Evolutionary conservation across 2,329 filamentous ascomycete genomes (phyloP).

Genomic region (Paracamarosporium sp.): DNA sequence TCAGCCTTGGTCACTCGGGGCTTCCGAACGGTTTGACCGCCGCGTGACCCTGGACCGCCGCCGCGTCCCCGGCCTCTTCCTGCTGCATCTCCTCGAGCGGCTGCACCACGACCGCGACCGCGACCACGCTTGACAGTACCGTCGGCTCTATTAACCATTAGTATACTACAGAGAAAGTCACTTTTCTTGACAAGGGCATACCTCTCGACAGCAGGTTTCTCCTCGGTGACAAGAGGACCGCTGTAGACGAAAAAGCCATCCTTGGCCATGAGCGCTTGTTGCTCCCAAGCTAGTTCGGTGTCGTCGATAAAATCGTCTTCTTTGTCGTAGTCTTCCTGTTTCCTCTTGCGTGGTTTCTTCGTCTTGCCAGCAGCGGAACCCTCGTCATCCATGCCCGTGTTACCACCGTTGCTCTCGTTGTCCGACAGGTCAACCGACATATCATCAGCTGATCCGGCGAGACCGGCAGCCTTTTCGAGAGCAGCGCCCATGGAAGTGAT

Average conservation of each 20-base stretch:
- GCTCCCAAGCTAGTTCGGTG: constrained; percentile 93
- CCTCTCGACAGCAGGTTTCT: constrained; percentile 74
- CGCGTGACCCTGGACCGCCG: constrained; percentile 73
- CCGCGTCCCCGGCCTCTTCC: constrained; percentile 54
- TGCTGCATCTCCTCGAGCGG: constrained; percentile 49
- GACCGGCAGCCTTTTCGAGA: constrained; percentile 75
- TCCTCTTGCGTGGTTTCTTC: constrained; percentile 83
- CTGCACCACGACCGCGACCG: constrained; percentile 61
- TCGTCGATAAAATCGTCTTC: constrained; percentile 81
- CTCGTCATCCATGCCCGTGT: constrained; percentile 67
- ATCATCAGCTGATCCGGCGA: constrained; percentile 73
- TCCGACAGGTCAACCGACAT: constrained; percentile 80
- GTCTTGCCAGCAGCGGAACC: constrained; percentile 53
- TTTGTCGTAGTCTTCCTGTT: constrained; percentile 71
- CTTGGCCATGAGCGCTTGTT: constrained; percentile 89
- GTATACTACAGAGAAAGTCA: constrained; percentile 21
- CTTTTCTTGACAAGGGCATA: constrained; percentile 42
- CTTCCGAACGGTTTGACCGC: constrained; percentile 77
- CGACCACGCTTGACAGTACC: constrained; percentile 73
- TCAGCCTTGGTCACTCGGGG: constrained; percentile 87
- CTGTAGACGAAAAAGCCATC: constrained; percentile 99
- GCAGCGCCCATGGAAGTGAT: constrained; percentile 89
- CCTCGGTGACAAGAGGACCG: constrained; percentile 86
- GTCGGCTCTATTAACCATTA: constrained; percentile 64
- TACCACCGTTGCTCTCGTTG: constrained; percentile 84